Percentiles rank a stretch among this genome's conserved stretches.
Conservation (phyloP, 78 protist species). For the Blattamonas nauphoetae region DNA sequence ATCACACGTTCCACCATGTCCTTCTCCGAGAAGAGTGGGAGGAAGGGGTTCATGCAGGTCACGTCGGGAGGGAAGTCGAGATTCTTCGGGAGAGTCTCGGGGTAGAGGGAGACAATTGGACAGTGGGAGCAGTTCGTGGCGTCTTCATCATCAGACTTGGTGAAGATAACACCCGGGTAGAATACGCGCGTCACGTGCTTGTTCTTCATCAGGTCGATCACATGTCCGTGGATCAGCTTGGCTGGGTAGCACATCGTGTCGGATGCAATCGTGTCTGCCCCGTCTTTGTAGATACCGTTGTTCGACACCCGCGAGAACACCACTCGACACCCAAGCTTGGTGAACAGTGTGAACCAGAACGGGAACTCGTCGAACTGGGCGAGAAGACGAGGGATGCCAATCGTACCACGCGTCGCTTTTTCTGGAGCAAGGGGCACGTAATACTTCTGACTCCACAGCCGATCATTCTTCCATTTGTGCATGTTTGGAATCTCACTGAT, state of each 20-base stretch:
- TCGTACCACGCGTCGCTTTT: slow-evolving; percentile 7
- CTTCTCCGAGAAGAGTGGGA: neutral
- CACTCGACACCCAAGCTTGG: slow-evolving; percentile 14
- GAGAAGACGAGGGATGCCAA: slow-evolving; percentile 25
- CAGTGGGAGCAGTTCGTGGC: slow-evolving; percentile 2
- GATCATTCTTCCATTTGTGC: neutral
- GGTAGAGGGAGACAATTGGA: slow-evolving; percentile 23
- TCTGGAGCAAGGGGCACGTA: neutral
- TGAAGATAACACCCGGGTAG: slow-evolving; percentile 12
- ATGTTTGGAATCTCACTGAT: slow-evolving; percentile 9
- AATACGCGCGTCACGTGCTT: neutral
- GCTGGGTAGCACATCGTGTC: slow-evolving; percentile 21
- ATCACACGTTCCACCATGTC: neutral
- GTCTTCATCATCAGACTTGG: neutral
- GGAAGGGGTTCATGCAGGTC: neutral
- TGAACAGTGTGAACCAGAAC: slow-evolving; percentile 20
- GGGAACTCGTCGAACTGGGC: slow-evolving; percentile 22
- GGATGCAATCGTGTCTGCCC: slow-evolving; percentile 22
- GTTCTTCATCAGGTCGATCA: neutral
- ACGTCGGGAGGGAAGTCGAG: neutral
- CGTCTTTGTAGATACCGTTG: neutral
- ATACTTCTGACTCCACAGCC: neutral
- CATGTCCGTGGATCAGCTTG: slow-evolving; percentile 19
- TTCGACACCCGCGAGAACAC: neutral
- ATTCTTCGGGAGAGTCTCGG: neutral